A percentile compares a stretch with the other conserved stretches of the same genome.
Evolutionary conservation across 106 monocot genomes (phyloP).

Genomic region (Acorus gramineus): DNA sequence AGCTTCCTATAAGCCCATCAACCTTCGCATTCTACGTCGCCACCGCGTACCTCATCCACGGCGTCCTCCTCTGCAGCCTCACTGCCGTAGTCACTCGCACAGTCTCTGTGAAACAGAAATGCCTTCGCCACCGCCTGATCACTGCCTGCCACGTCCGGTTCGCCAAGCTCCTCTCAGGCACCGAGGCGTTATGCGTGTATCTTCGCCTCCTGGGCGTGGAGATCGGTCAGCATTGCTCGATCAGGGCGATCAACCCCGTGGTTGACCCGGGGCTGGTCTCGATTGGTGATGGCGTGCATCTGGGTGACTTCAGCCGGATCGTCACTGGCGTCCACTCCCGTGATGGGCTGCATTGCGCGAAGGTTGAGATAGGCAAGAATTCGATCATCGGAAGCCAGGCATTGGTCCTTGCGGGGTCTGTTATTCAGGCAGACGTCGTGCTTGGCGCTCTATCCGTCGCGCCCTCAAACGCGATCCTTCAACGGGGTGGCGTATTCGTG

Average conservation of each 20-base stretch:
- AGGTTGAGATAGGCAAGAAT: constrained; percentile 23
- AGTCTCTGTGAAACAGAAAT: constrained; percentile 12
- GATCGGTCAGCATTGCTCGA: constrained; percentile 35
- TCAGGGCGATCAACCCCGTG: constrained; percentile 40
- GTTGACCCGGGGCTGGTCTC: constrained; percentile 18
- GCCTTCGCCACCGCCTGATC: constrained; percentile 22
- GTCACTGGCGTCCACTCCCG: constrained; percentile 30
- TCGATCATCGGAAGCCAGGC: constrained; percentile 38
- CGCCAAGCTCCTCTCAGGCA: constrained; percentile 40
- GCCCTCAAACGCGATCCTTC: constrained; percentile 22
- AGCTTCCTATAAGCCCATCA: constrained; percentile 8
- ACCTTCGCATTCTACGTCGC: constrained; percentile 16
- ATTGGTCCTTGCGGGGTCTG: constrained; percentile 25
- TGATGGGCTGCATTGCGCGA: constrained; percentile 5
- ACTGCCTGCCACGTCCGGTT: constrained; percentile 36
- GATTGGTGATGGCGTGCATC: constrained; percentile 41
- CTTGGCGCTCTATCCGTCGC: constrained; percentile 49
- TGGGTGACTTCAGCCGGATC: constrained; percentile 44
- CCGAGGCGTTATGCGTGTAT: constrained; percentile 41
- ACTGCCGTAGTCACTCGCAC: constrained; percentile 9
- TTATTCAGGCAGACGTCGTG: constrained; percentile 37
- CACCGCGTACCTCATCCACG: constrained; percentile 25
- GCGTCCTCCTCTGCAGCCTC: constrained; percentile 27
- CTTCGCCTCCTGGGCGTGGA: constrained; percentile 34
- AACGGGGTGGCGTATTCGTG: constrained; percentile 32